Percentiles rank a stretch among this genome's conserved stretches.
These are phyloP conservation scores for Agapanthus africanus DNA, from an alignment of 106 monocot species.

Conservation along the genomic window DNA sequence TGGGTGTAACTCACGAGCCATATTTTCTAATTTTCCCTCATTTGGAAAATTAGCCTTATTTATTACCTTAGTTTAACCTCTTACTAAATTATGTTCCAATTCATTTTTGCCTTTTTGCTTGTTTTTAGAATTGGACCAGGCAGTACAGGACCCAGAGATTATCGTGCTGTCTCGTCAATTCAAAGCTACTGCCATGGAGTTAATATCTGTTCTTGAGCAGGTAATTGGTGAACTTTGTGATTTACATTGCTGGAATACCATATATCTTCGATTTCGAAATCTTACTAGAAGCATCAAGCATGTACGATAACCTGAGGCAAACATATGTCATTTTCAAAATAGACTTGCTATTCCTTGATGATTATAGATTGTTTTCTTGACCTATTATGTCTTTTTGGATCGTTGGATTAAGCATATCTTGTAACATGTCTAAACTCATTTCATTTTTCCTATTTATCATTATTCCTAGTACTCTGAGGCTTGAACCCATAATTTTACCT, in stretches of 20 bases:
- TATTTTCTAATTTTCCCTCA: too few relatives aligned
- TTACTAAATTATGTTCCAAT: not conserved
- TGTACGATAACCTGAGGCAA: not conserved
- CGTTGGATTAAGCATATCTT: not conserved
- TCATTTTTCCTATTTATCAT: not conserved
- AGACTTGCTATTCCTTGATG: not conserved
- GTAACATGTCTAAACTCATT: not conserved
- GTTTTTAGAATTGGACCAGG: slow-evolving; percentile 78
- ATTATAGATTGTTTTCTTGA: not conserved
- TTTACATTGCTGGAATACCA: not conserved
- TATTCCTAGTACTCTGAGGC: not conserved
- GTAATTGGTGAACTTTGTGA: slow-evolving; percentile 17
- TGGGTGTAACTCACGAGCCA: not conserved
- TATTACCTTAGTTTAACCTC: not conserved
- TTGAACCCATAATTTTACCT: not conserved
- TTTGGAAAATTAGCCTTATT: not conserved
- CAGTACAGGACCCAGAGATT: slow-evolving; percentile 94
- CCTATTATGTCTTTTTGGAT: not conserved
- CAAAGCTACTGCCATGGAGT: slow-evolving; percentile 96
- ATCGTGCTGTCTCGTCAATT: slow-evolving; percentile 83
- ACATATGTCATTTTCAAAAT: not conserved
- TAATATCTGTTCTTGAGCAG: slow-evolving; percentile 98
- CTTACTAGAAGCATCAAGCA: not conserved
- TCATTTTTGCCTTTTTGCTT: not conserved
- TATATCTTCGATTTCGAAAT: not conserved